These are phyloP conservation scores for Lactifluus hygrophoroides DNA, from an alignment of 768 basidiomycete species.

Conservation along the genomic window DNA sequence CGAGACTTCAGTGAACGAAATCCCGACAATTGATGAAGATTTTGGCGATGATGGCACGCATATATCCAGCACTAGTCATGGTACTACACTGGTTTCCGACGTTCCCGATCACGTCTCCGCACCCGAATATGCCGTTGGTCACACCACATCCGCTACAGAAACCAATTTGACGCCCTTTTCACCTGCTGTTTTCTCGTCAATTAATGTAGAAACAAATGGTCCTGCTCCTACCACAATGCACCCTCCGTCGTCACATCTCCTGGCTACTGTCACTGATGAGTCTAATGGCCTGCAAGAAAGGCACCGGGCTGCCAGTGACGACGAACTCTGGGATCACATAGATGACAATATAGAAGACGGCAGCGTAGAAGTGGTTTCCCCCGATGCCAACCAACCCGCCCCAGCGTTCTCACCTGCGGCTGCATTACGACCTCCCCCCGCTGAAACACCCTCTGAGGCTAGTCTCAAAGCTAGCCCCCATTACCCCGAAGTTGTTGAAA, in stretches of 20 bases:
- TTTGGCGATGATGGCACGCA: not conserved
- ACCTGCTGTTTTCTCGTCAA: not conserved
- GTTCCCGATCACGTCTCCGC: not conserved
- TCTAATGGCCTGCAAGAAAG: not conserved
- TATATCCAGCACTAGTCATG: conserved; percentile 3
- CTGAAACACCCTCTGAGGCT: not conserved
- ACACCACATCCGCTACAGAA: not conserved
- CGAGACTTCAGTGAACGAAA: not conserved
- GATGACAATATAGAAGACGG: conserved; percentile 28
- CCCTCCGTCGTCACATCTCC: not conserved
- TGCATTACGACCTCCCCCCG: not conserved
- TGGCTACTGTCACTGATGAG: conserved; percentile 3
- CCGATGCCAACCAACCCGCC: conserved; percentile 5
- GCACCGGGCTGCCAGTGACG: conserved; percentile 30
- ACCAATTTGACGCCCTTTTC: not conserved
- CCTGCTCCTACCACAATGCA: not conserved
- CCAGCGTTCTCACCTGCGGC: conserved; percentile 1
- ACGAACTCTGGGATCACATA: conserved; percentile 39
- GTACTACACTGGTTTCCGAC: conserved; percentile 8
- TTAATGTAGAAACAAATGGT: not conserved
- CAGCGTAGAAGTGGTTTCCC: conserved; percentile 10
- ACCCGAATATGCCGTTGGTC: not conserved
- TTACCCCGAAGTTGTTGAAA: conserved; percentile 44
- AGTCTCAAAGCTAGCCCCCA: conserved; percentile 23
- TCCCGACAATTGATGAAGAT: conserved; percentile 1